Evolutionary conservation across 1,139 yeast species (phyloP).

Genomic region (Sugiyamaella sp.): DNA sequence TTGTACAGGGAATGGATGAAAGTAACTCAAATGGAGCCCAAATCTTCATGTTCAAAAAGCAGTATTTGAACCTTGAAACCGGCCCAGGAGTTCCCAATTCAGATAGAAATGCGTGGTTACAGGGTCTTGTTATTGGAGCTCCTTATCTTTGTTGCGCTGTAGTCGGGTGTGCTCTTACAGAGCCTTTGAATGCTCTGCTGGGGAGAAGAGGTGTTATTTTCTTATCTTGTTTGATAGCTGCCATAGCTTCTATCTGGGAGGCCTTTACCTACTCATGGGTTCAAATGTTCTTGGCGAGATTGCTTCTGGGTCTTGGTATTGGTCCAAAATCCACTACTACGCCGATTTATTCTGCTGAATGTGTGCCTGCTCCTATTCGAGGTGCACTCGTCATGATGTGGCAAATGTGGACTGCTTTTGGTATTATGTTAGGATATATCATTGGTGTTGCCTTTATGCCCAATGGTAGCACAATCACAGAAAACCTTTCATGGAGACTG

Average conservation of each 20-base stretch:
- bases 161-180: slow-evolving; percentile 74
- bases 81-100: slow-evolving; percentile 46
- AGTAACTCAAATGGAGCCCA: slow-evolving; percentile 85
- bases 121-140: slow-evolving; percentile 77
- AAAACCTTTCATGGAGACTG: slow-evolving; percentile 73
- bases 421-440: slow-evolving; percentile 80
- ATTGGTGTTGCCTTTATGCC: slow-evolving; percentile 64
- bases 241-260: slow-evolving; percentile 73
- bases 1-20: slow-evolving; percentile 94
- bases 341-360: slow-evolving; percentile 81
- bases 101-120: slow-evolving; percentile 53
- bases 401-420: slow-evolving; percentile 89
- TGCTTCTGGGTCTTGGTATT: slow-evolving; percentile 73
- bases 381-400: slow-evolving; percentile 86
- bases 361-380: slow-evolving; percentile 73
- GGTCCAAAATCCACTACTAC: slow-evolving; percentile 83
- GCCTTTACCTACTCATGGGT: slow-evolving; percentile 74
- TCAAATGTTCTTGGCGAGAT: slow-evolving; percentile 73
- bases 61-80: slow-evolving; percentile 32
- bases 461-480: slow-evolving; percentile 44
- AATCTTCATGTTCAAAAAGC: slow-evolving; percentile 13
- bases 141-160: slow-evolving; percentile 78
- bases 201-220: slow-evolving; percentile 80
- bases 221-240: slow-evolving; percentile 65
- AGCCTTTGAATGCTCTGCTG: slow-evolving; percentile 59